Percentiles rank a stretch among this genome's conserved stretches.
These are phyloP conservation scores for Candida smagusa DNA, from an alignment of 1,139 yeast species.

Conservation along the genomic window DNA sequence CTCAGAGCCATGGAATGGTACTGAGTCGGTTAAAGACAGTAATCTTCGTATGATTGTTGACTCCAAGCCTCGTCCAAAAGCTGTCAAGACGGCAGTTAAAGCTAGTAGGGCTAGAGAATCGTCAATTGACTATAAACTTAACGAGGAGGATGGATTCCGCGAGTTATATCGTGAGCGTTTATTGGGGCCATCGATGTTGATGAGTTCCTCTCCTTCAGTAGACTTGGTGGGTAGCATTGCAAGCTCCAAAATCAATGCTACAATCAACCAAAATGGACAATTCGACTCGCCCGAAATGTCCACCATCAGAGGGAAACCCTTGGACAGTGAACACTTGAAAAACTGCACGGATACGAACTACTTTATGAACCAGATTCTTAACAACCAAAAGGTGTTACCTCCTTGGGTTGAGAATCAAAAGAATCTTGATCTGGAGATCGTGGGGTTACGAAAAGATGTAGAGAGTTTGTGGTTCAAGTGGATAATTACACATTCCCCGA, in stretches of 20 bases:
- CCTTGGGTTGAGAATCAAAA: conserved; percentile 88
- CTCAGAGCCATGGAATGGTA: conserved; percentile 66
- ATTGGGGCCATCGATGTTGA: conserved; percentile 54
- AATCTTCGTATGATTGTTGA: conserved; percentile 65
- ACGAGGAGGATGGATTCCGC: conserved; percentile 51
- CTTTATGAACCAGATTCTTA: conserved; percentile 54
- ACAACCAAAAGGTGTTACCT: conserved; percentile 74
- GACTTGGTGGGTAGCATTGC: conserved; percentile 62
- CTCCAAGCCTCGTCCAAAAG: conserved; percentile 29
- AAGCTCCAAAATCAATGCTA: conserved; percentile 70
- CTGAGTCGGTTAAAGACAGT: conserved; percentile 50
- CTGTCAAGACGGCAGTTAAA: conserved; percentile 1
- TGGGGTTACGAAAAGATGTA: conserved; percentile 42
- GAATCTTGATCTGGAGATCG: conserved; percentile 47
- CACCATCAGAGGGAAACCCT: conserved; percentile 59
- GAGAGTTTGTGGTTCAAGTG: conserved; percentile 43
- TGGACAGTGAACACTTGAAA: conserved; percentile 56
- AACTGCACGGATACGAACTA: conserved; percentile 45
- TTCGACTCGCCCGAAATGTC: conserved; percentile 51
- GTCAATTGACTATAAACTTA: conserved; percentile 60
- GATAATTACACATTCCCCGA: conserved; percentile 23
- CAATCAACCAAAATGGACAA: conserved; percentile 61
- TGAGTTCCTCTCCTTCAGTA: conserved; percentile 38
- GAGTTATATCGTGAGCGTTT: conserved; percentile 64
- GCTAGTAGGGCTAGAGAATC: conserved; percentile 35